phyloP scores from a whole-genome alignment of 306 rosid species.

The Fragaria nilgerrensis region DNA sequence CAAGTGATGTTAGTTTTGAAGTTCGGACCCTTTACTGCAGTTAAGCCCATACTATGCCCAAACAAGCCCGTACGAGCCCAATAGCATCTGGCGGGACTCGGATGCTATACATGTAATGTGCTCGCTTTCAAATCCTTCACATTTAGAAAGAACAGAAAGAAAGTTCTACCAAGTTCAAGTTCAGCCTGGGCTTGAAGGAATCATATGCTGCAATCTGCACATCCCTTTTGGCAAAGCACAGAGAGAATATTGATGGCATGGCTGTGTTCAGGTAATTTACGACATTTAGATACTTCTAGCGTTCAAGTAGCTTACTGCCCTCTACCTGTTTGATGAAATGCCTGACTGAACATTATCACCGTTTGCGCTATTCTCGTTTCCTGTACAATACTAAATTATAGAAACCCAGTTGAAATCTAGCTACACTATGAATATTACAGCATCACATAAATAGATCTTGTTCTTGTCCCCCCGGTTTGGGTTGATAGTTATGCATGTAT shows the following conservation, averaged over 20 bases:
- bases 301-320: background rate
- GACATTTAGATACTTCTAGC: background rate
- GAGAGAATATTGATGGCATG: background rate
- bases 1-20: background rate
- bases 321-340: conserved; percentile 37
- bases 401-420: conserved; percentile 8
- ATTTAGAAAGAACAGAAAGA: background rate
- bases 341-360: conserved; percentile 17
- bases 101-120: background rate
- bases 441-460: background rate
- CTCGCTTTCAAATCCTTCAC: background rate
- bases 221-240: background rate
- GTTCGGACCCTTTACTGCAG: background rate
- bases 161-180: background rate
- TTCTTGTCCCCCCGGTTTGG: conserved; percentile 9
- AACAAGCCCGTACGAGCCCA: background rate
- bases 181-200: background rate
- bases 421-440: background rate
- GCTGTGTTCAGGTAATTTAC: background rate
- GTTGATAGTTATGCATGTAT: conserved; percentile 17
- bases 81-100: background rate
- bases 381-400: background rate
- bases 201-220: background rate
- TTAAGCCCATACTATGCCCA: background rate
- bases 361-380: background rate